A percentile compares a stretch with the other conserved stretches of the same genome.
Conservation (phyloP, 805 yeast species). For the Pichia ethanolica region DNA sequence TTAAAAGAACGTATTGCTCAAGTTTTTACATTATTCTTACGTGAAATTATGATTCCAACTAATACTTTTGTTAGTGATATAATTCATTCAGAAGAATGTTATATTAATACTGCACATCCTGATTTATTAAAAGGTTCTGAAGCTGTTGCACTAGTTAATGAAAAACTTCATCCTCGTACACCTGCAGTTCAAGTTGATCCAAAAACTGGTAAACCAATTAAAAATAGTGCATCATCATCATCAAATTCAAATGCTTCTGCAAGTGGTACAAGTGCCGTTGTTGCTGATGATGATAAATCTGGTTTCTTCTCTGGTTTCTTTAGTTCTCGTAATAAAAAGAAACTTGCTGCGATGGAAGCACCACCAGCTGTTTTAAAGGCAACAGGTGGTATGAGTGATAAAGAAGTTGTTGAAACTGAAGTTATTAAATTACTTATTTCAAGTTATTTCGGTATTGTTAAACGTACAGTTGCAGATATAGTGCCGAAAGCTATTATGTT, state of each 20-base stretch:
- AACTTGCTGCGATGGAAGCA: constrained; percentile 92
- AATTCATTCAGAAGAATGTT: constrained; percentile 81
- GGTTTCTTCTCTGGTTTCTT: constrained; percentile 97
- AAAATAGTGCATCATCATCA: not conserved
- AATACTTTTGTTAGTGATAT: constrained; percentile 78
- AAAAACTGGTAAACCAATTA: constrained; percentile 72
- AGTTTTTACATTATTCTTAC: constrained; percentile 69
- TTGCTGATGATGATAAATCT: constrained; percentile 38
- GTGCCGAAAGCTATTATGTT: constrained; percentile 95
- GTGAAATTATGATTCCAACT: constrained; percentile 77
- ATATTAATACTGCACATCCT: constrained; percentile 96
- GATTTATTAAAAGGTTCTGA: constrained; percentile 91
- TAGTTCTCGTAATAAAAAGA: constrained; percentile 84
- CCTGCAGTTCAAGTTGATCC: constrained; percentile 79
- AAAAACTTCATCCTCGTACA: constrained; percentile 59
- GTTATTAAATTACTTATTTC: constrained; percentile 87
- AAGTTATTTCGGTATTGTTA: constrained; percentile 87
- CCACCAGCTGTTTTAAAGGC: constrained; percentile 95
- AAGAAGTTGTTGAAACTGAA: constrained; percentile 95
- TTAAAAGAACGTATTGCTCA: constrained; percentile 81
- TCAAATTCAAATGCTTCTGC: not conserved
- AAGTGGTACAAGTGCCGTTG: constrained; percentile 22
- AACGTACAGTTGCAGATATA: constrained; percentile 86
- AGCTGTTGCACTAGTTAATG: constrained; percentile 90
- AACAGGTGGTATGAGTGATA: constrained; percentile 84